Evolutionary conservation across 768 basidiomycete genomes (phyloP).

Genomic region (Kondoa malvinella): DNA sequence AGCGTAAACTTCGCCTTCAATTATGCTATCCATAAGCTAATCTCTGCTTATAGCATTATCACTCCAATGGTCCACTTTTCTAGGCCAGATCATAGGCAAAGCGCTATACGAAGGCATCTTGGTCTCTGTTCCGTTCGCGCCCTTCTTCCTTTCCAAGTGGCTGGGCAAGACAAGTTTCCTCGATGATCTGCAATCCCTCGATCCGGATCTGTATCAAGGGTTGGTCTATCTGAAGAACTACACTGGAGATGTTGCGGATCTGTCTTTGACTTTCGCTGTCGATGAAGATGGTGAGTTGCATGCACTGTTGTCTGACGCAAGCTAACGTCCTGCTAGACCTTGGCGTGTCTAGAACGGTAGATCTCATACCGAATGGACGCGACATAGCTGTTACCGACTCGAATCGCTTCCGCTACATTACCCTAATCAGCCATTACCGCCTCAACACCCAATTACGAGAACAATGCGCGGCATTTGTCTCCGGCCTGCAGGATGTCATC

Average conservation of each 20-base stretch:
- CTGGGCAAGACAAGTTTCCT: conserved; percentile 70
- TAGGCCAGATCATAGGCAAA: conserved; percentile 85
- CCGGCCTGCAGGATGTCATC: conserved; percentile 80
- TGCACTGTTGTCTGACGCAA: neutral
- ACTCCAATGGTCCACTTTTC: conserved; percentile 79
- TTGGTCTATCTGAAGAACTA: conserved; percentile 87
- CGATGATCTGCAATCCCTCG: conserved; percentile 15
- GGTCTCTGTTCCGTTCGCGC: conserved; percentile 83
- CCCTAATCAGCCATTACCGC: conserved; percentile 70
- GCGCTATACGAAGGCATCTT: conserved; percentile 92
- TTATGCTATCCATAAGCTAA: conserved; percentile 3
- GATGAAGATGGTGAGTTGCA: conserved; percentile 54
- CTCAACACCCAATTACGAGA: conserved; percentile 70
- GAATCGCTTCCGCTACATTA: conserved; percentile 77
- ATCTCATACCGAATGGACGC: conserved; percentile 65
- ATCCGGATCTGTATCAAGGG: conserved; percentile 54
- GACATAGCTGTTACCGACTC: conserved; percentile 71
- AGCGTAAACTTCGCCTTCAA: conserved; percentile 41
- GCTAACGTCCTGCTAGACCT: conserved; percentile 44
- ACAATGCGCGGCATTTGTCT: conserved; percentile 46
- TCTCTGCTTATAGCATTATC: conserved; percentile 46
- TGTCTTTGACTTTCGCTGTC: conserved; percentile 76
- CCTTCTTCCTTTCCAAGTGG: conserved; percentile 94
- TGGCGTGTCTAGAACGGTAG: conserved; percentile 54
- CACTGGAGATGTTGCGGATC: conserved; percentile 52